A percentile compares a stretch with the other conserved stretches of the same genome.
These are phyloP conservation scores for Colletotrichum falcatum DNA, from an alignment of 2,329 filamentous ascomycete species.

Conservation along the genomic window DNA sequence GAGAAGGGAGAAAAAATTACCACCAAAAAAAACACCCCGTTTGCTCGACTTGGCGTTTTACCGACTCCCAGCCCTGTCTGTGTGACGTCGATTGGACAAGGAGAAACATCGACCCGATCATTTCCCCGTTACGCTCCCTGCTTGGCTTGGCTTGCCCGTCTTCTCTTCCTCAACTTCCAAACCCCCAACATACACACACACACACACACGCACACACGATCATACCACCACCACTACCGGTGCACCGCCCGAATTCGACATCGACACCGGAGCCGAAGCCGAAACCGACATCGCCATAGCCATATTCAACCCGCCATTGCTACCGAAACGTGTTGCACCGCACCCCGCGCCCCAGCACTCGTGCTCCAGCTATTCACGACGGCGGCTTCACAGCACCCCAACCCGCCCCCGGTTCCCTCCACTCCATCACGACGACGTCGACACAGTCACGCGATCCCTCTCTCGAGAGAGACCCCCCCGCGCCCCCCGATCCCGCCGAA, in stretches of 20 bases:
- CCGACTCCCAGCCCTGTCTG: slow-evolving; percentile 13
- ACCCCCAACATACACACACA: too few species aligned
- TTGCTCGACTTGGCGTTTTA: slow-evolving; percentile 4
- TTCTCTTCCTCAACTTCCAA: neutral
- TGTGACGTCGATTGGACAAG: slow-evolving; percentile 39
- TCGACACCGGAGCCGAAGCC: neutral
- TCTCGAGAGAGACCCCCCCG: slow-evolving; percentile 2
- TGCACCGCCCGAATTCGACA: slow-evolving; percentile 5
- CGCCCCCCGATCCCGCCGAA: slow-evolving; percentile 6
- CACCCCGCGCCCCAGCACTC: neutral
- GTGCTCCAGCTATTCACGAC: neutral
- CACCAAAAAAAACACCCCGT: neutral
- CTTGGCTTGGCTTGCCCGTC: neutral
- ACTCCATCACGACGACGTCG: slow-evolving; percentile 21
- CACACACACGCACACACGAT: slow-evolving; percentile 7
- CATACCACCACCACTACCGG: too few species aligned
- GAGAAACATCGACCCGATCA: slow-evolving; percentile 5
- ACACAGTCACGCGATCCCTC: slow-evolving; percentile 16
- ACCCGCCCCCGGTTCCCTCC: neutral
- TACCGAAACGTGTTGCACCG: neutral
- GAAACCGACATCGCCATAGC: neutral
- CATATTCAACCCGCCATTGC: neutral
- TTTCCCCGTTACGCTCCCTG: neutral
- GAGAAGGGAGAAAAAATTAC: neutral
- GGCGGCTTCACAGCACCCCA: slow-evolving; percentile 15